Evolutionary conservation across 1,284 basidiomycete species (phyloP).

Genomic region (Ustilago sp.): DNA sequence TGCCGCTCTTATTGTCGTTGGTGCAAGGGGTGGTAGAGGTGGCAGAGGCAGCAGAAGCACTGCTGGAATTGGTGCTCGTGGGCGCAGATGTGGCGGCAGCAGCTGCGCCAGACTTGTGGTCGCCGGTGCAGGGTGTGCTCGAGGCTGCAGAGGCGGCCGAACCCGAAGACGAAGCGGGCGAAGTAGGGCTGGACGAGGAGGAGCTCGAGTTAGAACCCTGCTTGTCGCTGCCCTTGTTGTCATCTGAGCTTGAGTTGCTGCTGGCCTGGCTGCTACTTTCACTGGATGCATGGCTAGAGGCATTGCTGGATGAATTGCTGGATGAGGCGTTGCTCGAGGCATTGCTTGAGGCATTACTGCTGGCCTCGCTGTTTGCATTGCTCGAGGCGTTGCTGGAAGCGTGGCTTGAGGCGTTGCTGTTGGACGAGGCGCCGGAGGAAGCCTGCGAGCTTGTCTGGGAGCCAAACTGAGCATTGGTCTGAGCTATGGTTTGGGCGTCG

Average conservation of each 20-base stretch:
- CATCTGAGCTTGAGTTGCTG: conserved; percentile 7
- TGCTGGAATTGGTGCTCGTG: conserved; percentile 3
- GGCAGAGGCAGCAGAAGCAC: conserved; percentile 8
- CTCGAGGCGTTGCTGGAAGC: background rate
- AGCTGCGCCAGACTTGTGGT: conserved; percentile 19
- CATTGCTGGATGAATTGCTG: no score
- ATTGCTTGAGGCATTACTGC: background rate
- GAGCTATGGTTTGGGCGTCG: background rate
- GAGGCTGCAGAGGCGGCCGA: conserved; percentile 19
- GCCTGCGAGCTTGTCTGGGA: conserved; percentile 13
- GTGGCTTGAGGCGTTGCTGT: background rate
- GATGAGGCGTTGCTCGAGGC: background rate
- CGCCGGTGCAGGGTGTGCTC: conserved; percentile 27
- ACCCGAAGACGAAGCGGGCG: conserved; percentile 22
- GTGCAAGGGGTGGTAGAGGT: conserved; percentile 13
- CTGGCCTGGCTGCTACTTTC: background rate
- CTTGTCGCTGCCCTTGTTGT: background rate
- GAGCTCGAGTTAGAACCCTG: conserved; percentile 10
- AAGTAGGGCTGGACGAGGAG: conserved; percentile 24
- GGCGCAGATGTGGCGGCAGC: conserved; percentile 8
- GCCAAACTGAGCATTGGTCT: conserved; percentile 19
- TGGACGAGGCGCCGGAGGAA: conserved; percentile 6
- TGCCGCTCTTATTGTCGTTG: conserved; percentile 8
- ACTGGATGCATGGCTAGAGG: no score
- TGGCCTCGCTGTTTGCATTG: background rate